phyloP scores from a whole-genome alignment of 305 asterid genomes.

The Ilex paraguariensis region DNA sequence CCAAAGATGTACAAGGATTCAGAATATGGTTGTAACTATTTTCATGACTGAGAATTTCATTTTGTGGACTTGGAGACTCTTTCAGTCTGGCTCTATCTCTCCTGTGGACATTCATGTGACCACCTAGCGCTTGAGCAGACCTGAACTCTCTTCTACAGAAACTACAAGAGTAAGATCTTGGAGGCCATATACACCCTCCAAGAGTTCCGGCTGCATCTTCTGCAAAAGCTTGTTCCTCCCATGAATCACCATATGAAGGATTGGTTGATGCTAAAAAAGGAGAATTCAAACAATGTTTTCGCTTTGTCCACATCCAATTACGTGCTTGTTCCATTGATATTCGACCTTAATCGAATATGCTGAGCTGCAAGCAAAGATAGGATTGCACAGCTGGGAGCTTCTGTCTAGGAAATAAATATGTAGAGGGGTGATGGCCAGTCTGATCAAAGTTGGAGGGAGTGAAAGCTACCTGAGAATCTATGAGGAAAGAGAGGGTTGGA shows the following conservation, averaged over 20 bases:
- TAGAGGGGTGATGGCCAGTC: conserved; percentile 3
- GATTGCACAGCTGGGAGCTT: conserved; percentile 24
- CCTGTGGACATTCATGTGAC: conserved; percentile 93
- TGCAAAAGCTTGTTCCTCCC: conserved; percentile 94
- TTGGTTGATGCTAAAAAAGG: conserved; percentile 11
- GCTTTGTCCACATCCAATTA: conserved; percentile 59
- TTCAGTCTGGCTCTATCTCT: conserved; percentile 89
- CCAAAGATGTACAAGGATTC: conserved; percentile 22
- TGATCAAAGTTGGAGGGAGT: conserved; percentile 11
- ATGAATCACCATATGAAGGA: conserved; percentile 45
- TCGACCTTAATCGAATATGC: not conserved
- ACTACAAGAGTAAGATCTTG: conserved; percentile 87
- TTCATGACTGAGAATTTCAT: conserved; percentile 11
- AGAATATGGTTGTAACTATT: conserved; percentile 13
- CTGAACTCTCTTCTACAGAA: conserved; percentile 81
- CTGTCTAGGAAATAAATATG: conserved; percentile 16
- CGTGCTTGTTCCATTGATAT: conserved; percentile 58
- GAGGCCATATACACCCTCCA: conserved; percentile 92
- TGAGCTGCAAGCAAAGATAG: not conserved
- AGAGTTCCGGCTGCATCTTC: conserved; percentile 76
- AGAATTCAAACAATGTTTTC: conserved; percentile 33
- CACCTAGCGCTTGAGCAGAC: conserved; percentile 96
- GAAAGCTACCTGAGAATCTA: conserved; percentile 9
- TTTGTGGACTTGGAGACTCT: conserved; percentile 38
- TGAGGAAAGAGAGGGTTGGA: conserved; percentile 16